Base-by-base conservation (phyloP, 768 basidiomycete species). In the Lentinula sp. region DNA sequence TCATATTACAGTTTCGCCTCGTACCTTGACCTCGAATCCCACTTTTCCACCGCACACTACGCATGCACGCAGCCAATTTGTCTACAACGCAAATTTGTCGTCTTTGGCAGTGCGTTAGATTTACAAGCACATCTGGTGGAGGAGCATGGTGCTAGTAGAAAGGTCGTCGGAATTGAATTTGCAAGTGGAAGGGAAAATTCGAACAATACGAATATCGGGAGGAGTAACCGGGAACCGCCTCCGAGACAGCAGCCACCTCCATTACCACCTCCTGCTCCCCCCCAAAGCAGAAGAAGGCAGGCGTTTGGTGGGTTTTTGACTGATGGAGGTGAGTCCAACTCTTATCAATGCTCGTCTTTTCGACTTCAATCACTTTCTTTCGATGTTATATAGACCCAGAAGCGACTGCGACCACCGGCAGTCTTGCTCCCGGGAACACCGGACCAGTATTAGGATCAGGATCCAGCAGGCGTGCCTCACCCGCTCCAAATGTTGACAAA, bases 111-210 rank as follows among this genome's bases (percentile, higher is more conserved):
- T 3, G 79, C 84, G 13, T 76, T 99, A 10, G 97, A 99, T 70
- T 84, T 98, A 40, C 86, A 94, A 71, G 96, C 88, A 0, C 97
- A 99, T 70, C 87, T 89, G 75, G 87, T 98, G 9, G 87, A 91
- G 57, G 87, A 85, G 57, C 93, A 95, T 63, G 89, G 87, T 8
- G 82, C 79, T 0, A 85, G 39, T 56, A n/a, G 55, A 87, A 91
- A 86, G 84, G 80, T 15, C 72, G 89, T 2, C 79, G 84, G 15
- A 89, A 89, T 66, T 84, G 50, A 56, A 32, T 60, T 59, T 40
- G 62, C 43, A 34, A 56, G 45, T 54, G 18, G 72, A 80, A 55
- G 72, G 81, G 16, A 73, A 77, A 2, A 73, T 78, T 8, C 16
- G 63, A 70, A 80, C 59, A 76, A 77, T 34, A 65, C 71, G 23